Evolutionary conservation across 2,329 filamentous ascomycete species (phyloP).

Genomic region (Ascochyta koolunga): DNA sequence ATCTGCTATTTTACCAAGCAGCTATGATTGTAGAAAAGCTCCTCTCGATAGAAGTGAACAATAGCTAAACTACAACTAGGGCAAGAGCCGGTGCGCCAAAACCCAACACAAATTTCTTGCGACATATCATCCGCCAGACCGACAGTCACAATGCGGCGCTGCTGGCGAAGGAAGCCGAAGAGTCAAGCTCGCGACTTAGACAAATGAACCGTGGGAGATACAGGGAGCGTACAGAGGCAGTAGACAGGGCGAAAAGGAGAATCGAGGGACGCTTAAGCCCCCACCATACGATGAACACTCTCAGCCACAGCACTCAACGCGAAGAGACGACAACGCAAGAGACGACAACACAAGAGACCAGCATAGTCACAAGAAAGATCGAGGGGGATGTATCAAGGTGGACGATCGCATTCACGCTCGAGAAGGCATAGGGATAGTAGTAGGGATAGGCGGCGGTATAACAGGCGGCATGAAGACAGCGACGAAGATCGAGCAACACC

Average conservation of each 20-base stretch:
- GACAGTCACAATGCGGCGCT: conserved; percentile 88
- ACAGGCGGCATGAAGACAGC: conserved; percentile 20
- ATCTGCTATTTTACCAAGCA: background rate
- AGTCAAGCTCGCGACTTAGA: conserved; percentile 73
- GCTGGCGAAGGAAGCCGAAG: conserved; percentile 80
- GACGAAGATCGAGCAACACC: conserved; percentile 17
- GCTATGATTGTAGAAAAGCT: conserved; percentile 3
- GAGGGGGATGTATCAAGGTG: conserved; percentile 14
- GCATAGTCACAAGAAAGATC: background rate
- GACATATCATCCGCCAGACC: conserved; percentile 85
- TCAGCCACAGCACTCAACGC: conserved; percentile 21
- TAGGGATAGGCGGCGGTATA: conserved; percentile 21
- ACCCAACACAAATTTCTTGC: conserved; percentile 88
- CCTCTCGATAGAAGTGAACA: background rate
- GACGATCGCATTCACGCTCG: background rate
- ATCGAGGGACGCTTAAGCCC: conserved; percentile 33
- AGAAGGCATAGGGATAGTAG: conserved; percentile 21
- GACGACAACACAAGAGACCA: conserved; percentile 24
- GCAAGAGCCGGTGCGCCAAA: conserved; percentile 73
- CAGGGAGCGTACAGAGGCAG: conserved; percentile 15
- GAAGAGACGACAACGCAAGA: conserved; percentile 22
- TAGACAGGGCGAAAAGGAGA: conserved; percentile 24
- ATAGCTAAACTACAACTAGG: conserved; percentile 48
- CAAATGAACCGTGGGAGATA: conserved; percentile 31
- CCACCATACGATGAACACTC: conserved; percentile 23